Conservation (phyloP, 345 rosid species). For the Psidium friedrichsthalianum region DNA sequence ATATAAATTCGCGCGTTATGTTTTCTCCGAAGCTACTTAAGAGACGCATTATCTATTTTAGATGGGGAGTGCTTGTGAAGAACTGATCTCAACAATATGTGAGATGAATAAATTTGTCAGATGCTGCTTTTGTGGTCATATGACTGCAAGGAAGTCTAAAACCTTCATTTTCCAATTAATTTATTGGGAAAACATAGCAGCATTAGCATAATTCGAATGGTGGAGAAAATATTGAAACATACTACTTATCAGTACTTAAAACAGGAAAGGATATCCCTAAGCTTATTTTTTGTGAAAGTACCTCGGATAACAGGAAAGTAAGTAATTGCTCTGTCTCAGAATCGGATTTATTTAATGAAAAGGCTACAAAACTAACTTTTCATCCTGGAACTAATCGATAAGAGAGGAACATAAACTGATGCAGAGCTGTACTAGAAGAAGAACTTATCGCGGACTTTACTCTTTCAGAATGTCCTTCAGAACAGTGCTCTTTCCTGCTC, state of each 20-base stretch:
- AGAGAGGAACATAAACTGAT: neutral
- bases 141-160: neutral
- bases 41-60: neutral
- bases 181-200: neutral
- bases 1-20: neutral
- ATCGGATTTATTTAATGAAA: neutral
- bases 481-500: conserved; percentile 98
- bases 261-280: neutral
- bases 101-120: neutral
- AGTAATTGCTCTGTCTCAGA: neutral
- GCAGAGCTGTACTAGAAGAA: neutral
- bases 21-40: neutral
- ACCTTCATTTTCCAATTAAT: neutral
- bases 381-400: neutral
- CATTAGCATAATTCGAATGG: neutral
- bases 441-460: conserved; percentile 20
- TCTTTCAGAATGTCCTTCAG: conserved; percentile 86
- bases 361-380: neutral
- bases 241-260: neutral
- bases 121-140: neutral
- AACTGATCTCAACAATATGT: neutral
- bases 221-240: neutral
- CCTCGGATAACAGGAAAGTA: neutral
- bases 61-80: neutral
- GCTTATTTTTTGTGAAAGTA: neutral